phyloP scores from a whole-genome alignment of 2,329 filamentous ascomycete species.

The Arthrobotrys pseudoclavata region DNA sequence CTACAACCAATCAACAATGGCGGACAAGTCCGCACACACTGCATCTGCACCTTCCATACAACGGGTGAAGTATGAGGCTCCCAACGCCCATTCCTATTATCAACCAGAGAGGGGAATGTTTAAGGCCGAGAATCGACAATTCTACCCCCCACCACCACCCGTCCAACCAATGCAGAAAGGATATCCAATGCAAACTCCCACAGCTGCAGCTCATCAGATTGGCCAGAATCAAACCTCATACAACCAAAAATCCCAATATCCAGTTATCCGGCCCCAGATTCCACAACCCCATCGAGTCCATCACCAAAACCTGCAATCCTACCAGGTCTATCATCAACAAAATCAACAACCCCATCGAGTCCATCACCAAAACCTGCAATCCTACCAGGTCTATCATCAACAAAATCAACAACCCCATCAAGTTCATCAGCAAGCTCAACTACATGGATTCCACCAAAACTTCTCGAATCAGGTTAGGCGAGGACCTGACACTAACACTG shows the following conservation, averaged over 20 bases:
- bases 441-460: conserved; percentile 18
- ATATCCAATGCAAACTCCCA: conserved; percentile 2
- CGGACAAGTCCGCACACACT: background rate
- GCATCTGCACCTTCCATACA: background rate
- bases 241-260: conserved; percentile 17
- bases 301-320: background rate
- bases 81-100: conserved; percentile 1
- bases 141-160: conserved; percentile 13
- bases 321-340: background rate
- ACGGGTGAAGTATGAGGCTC: conserved; percentile 6
- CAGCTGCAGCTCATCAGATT: conserved; percentile 3
- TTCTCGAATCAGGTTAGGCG: conserved; percentile 12
- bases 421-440: background rate
- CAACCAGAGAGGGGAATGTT: conserved; percentile 4
- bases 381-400: background rate
- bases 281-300: conserved; percentile 4
- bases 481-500: conserved; percentile 7
- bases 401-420: background rate
- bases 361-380: background rate
- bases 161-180: conserved; percentile 17
- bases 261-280: background rate
- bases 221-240: conserved; percentile 2
- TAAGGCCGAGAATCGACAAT: conserved; percentile 12
- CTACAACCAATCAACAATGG: background rate
- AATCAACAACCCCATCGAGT: background rate